Conservation (phyloP, 768 basidiomycete species). For the Lactarius tabidus region DNA sequence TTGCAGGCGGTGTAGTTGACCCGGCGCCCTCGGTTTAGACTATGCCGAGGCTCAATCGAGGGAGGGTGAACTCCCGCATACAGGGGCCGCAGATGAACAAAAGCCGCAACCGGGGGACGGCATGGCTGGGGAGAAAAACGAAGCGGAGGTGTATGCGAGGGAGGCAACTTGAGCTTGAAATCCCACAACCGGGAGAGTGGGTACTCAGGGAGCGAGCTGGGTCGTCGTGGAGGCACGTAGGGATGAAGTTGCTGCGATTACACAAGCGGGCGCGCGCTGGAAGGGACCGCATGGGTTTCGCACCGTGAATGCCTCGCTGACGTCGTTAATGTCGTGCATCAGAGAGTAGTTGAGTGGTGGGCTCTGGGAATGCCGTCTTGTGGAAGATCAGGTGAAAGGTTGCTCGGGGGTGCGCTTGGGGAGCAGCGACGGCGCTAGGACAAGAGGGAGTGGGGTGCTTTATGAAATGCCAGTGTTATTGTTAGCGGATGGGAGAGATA, state of each 20-base stretch:
- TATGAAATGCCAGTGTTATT: neutral
- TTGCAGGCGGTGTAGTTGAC: conserved; percentile 27
- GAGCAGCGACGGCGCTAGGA: no score
- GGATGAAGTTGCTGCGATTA: conserved; percentile 3
- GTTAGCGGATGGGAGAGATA: neutral
- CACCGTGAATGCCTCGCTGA: conserved; percentile 61
- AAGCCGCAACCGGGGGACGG: conserved; percentile 26
- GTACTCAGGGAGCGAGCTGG: neutral
- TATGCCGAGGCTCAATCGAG: conserved; percentile 22
- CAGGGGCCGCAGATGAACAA: conserved; percentile 9
- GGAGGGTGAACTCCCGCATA: conserved; percentile 32
- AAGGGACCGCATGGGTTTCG: conserved; percentile 62
- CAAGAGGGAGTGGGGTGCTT: neutral
- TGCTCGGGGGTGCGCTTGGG: neutral
- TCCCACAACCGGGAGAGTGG: neutral
- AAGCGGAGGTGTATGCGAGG: neutral
- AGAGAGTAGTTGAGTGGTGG: conserved; percentile 69
- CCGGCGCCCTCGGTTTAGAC: conserved; percentile 10
- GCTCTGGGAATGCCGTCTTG: conserved; percentile 39
- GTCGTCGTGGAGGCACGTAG: conserved; percentile 21
- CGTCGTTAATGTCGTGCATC: conserved; percentile 47
- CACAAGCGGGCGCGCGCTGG: conserved; percentile 38
- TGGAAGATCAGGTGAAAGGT: neutral
- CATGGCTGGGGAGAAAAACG: conserved; percentile 34
- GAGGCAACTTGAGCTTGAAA: no score